These are phyloP conservation scores for Theileria orientalis DNA, from an alignment of 169 alveolate species.

Conservation along the genomic window DNA sequence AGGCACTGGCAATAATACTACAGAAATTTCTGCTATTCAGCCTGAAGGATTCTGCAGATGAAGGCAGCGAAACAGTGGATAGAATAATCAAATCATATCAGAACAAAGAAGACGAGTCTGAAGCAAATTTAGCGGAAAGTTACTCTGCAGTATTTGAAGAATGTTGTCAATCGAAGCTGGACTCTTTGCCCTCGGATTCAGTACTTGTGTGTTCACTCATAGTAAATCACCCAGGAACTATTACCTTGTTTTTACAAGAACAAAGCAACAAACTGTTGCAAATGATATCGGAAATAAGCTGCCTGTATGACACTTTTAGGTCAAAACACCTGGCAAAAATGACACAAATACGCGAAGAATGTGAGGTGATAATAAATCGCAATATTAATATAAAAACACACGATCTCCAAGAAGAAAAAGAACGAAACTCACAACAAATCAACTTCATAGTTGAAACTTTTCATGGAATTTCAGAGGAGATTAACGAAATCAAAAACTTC, in stretches of 20 bases:
- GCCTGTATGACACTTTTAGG: constrained; percentile 7
- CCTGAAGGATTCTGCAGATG: not conserved
- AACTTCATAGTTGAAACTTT: not conserved
- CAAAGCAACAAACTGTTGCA: constrained; percentile 43
- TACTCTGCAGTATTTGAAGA: not conserved
- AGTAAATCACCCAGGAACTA: constrained; percentile 43
- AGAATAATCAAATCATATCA: not conserved
- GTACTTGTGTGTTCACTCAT: not conserved
- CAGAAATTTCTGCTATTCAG: constrained; percentile 52
- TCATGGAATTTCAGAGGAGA: not conserved
- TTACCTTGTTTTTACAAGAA: constrained; percentile 36
- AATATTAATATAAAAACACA: not conserved
- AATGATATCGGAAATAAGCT: constrained; percentile 26
- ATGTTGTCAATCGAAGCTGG: not conserved
- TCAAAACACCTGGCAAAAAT: constrained; percentile 23
- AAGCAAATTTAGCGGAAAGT: not conserved
- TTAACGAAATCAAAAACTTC: constrained; percentile 10
- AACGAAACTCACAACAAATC: not conserved
- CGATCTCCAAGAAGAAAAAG: not conserved
- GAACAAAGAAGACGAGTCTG: not conserved
- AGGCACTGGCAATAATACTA: constrained; percentile 36
- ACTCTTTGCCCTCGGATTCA: not conserved
- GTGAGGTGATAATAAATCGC: constrained; percentile 24
- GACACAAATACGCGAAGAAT: constrained; percentile 23
- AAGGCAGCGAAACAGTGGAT: not conserved